Base-by-base conservation (phyloP, 257 asterid genomes). In the Nyctanthes arbortristis region DNA sequence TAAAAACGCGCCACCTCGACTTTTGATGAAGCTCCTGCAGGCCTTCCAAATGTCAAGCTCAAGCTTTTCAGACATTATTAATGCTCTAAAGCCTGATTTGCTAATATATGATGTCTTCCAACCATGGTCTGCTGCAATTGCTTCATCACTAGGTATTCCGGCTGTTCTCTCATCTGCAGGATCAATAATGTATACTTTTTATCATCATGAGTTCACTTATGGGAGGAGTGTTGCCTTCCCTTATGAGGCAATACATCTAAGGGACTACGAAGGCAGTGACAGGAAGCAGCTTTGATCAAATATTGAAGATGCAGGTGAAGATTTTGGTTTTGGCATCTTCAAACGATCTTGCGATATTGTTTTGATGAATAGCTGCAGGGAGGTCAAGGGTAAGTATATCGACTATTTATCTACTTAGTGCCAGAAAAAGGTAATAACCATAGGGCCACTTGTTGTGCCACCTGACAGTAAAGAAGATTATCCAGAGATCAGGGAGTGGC, bases 1-100 rank as follows among this genome's bases (percentile, higher is more conserved):
- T 40, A 81, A 78, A 11, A 75, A 75, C 77, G 35, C 75, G 1
- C 86, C 86, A 7, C 78, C 79, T 60, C 67, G 57, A 22, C 83
- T 81, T 54, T 59, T 78, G 75, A 70, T 64, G 2, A 43, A 54
- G 11, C 81, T 81, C 1, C 45, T 74, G 61, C 27, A 61, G 3
- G 79, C 83, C 68, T 81, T 81, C 33, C 77, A 81, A 7, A 47
- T 6, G 66, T 71, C 79, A 2, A 64, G 40, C 28, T 18, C 77
- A 0, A 20, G 8, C 6, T 78, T 81, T 35, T 52, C 66, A 29
- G 47, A 68, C 20, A 68, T 81, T 18, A 33, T 81, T 43, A 24
- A 64, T 1, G 4, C 7, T 11, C 61, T 75, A 7, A 66, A 68
- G 25, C 86, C 83, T 0, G 73, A 78, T 32, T 40, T 76, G n/a